Base-by-base conservation (phyloP, 2,329 filamentous ascomycete species). In the Dendryphion nanum region DNA sequence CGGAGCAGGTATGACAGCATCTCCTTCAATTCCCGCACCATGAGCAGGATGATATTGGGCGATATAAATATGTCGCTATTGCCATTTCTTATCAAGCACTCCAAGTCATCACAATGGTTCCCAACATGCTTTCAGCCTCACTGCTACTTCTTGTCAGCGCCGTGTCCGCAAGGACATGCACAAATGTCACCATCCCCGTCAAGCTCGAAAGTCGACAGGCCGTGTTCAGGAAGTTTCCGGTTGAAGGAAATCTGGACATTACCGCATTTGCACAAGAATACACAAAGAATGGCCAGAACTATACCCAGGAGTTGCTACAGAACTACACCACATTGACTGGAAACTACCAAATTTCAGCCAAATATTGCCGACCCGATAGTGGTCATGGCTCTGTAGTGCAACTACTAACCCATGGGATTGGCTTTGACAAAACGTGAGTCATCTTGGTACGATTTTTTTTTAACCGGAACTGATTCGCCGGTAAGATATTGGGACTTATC, bases 401-500 rank as follows among this genome's bases (percentile, higher is more conserved):
- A 47, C 42, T 80, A 15, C 57, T 80, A 12, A 74, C 71, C 2
- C 75, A 79, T 50, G 76, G 77, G 18, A 71, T 78, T 48, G 75
- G 73, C 7, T 78, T 78, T 44, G 74, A 77, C 48, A 74, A 75
- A 43, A 66, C 61, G 57, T 73, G 54, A 41, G 57, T 45, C 31
- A 6, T 38, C 30, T n/a, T n/a, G n/a, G n/a, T n/a, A n/a, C n/a
- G n/a, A n/a, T n/a, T n/a, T n/a, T n/a, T n/a, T n/a, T n/a, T n/a
- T n/a, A n/a, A n/a, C n/a, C n/a, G n/a, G n/a, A n/a, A n/a, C n/a
- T n/a, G n/a, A n/a, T n/a, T n/a, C n/a, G n/a, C n/a, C n/a, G n/a
- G n/a, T n/a, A 33, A 76, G 69, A 30, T 85, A 83, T 67, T 85
- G 81, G 80, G 78, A 85, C 54, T 58, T 77, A 8, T 58, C 77